Evolutionary conservation across 2,329 filamentous ascomycete species (phyloP), one percentile per base, ranked within the genome.

Genomic region (Metarhizium humberi): DNA sequence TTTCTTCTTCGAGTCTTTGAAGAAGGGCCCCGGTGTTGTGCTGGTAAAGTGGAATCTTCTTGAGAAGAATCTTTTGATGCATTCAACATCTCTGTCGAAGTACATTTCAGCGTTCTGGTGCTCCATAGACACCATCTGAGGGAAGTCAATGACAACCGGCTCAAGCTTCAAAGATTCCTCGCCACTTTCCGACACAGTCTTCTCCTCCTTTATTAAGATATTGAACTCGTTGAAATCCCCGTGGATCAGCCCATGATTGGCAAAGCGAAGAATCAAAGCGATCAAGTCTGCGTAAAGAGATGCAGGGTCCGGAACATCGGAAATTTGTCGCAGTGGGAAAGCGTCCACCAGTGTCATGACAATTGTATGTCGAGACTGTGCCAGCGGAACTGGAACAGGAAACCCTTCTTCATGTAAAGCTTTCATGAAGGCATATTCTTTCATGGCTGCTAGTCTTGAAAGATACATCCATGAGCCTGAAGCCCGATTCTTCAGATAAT

Each of bases 171-270:
- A 61, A 0, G 66, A 57, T 63, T 76, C 73, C 46, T 69, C 60
- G 2, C 69, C 67, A 63, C 77, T 67, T 6, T 77, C 71, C 6
- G 72, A 70, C 8, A 61, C 66, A 3, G 63, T 62, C 54, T 68
- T 75, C 55, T 78, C 82, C 69, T 97, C 92, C 67, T 94, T 90
- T 68, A 99, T 85, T 38, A 99, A 76, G 60, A 99, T 92, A 70
- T 99, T 99, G 79, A 99, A 99, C 71, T 99, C 95, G 75, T 99
- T 99, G 76, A 95, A 99, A 69, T 99, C 94, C 59, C 94, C 94
- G 68, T 99, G 94, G 58, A 99, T 99, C 50, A 99, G 76, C 6
- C 94, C 94, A 62, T 92, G 85, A 58, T 84, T 84, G 6, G 94
- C 92, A 45, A 99, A 78, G 32, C 85, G 82, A 47, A 99, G 76